These are phyloP conservation scores for Mimosa bimucronata DNA, from an alignment of 306 rosid genomes.

Conservation along the genomic window DNA sequence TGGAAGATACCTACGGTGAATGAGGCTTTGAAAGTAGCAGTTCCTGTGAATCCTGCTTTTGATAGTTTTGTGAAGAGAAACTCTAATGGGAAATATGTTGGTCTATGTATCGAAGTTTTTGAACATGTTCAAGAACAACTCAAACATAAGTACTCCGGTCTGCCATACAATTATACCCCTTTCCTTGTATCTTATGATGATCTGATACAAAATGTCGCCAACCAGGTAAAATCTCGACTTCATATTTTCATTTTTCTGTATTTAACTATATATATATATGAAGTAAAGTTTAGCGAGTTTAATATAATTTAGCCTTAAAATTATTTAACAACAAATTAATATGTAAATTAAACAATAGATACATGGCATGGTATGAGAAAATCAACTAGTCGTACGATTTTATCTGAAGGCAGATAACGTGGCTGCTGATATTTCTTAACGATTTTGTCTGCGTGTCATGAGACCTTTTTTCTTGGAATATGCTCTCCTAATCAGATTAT, in stretches of 20 bases:
- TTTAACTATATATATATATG: too few relatives aligned
- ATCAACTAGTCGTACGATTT: too few relatives aligned
- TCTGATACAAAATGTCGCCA: constrained; percentile 32
- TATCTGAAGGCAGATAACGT: neutral
- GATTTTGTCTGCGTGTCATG: neutral
- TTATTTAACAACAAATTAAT: too few relatives aligned
- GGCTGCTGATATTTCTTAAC: neutral
- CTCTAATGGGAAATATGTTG: constrained; percentile 31
- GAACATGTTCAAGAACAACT: neutral
- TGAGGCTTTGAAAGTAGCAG: constrained; percentile 52
- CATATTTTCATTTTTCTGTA: neutral
- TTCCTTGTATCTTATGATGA: constrained; percentile 35
- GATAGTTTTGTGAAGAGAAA: constrained; percentile 46
- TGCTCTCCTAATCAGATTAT: neutral
- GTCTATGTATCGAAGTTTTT: constrained; percentile 60
- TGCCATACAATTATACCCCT: constrained; percentile 40
- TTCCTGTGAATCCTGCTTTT: constrained; percentile 51
- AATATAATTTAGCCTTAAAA: too few relatives aligned
- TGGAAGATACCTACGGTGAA: constrained; percentile 49
- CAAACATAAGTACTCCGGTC: constrained; percentile 31
- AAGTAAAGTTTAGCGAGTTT: too few relatives aligned
- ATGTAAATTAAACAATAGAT: too few relatives aligned
- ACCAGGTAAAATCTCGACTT: constrained; percentile 43
- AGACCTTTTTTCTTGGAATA: neutral
- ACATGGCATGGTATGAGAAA: too few relatives aligned